Evolutionary conservation across 306 rosid species (phyloP).

Genomic region (Astragalus membranaceus): DNA sequence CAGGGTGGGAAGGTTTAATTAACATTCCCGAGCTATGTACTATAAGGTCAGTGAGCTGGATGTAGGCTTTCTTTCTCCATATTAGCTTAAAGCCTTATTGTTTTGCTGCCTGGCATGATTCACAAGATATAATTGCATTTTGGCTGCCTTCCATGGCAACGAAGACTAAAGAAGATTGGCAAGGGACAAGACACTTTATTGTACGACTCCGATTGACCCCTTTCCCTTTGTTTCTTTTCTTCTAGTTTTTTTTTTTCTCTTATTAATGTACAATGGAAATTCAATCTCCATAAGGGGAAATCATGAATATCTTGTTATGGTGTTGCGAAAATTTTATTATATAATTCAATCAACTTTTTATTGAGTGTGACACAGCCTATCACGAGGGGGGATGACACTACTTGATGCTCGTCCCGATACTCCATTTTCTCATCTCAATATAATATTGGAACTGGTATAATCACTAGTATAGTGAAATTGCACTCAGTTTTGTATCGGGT

Average conservation of each 20-base stretch:
- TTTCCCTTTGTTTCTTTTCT: neutral
- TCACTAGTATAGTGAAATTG: too few species aligned
- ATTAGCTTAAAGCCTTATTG: constrained; percentile 15
- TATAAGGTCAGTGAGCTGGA: constrained; percentile 9
- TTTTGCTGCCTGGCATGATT: constrained; percentile 24
- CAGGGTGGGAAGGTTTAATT: constrained; percentile 36
- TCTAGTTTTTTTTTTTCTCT: neutral
- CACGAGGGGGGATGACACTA: too few species aligned
- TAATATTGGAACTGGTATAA: too few species aligned
- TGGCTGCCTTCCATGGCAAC: constrained; percentile 15
- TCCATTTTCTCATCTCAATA: too few species aligned
- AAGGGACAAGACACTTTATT: constrained; percentile 15
- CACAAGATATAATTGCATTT: constrained; percentile 13
- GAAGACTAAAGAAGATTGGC: constrained; percentile 18
- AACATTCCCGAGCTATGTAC: neutral
- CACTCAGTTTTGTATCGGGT: too few species aligned
- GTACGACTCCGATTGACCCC: constrained; percentile 22
- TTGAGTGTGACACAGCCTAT: too few species aligned
- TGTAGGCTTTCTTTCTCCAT: constrained; percentile 13
- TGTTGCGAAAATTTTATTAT: neutral
- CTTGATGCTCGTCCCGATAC: too few species aligned
- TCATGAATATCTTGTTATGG: constrained; percentile 14
- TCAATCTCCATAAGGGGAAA: constrained; percentile 16
- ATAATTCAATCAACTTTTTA: neutral
- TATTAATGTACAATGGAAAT: constrained; percentile 20